A percentile compares a stretch with the other conserved stretches of the same genome.
Conservation (phyloP, 192 early-diverging fungal genomes). For the Borealophlyctis nickersoniae region DNA sequence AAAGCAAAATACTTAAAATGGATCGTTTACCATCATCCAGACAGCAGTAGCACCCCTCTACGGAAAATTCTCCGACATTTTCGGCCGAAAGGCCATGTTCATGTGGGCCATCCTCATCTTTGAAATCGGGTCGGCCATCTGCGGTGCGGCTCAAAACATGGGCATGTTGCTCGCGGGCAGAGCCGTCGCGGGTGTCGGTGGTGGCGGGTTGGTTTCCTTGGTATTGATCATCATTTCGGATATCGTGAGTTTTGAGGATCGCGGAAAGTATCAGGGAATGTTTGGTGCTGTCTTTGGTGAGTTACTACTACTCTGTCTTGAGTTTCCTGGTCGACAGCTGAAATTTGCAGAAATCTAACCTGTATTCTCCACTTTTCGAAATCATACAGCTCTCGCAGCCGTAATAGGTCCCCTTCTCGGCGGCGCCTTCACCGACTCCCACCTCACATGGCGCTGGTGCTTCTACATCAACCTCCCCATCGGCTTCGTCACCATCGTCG, state of each 20-base stretch:
- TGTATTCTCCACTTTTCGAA: not conserved
- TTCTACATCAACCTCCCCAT: slow-evolving; percentile 87
- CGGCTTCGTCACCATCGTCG: slow-evolving; percentile 61
- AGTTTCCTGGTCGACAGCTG: too few species aligned
- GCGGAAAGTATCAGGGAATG: slow-evolving; percentile 83
- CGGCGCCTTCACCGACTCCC: slow-evolving; percentile 72
- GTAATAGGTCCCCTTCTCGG: slow-evolving; percentile 83
- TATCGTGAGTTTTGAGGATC: slow-evolving; percentile 67
- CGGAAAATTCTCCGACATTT: slow-evolving; percentile 87
- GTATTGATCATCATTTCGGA: slow-evolving; percentile 84
- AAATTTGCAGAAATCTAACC: too few species aligned
- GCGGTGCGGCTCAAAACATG: slow-evolving; percentile 65
- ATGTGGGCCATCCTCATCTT: slow-evolving; percentile 74
- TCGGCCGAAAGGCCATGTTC: slow-evolving; percentile 82
- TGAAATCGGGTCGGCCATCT: slow-evolving; percentile 75
- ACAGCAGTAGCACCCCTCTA: slow-evolving; percentile 74
- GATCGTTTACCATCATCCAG: slow-evolving; percentile 11
- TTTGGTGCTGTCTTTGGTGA: slow-evolving; percentile 73
- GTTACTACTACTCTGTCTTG: too few species aligned
- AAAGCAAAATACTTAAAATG: not conserved
- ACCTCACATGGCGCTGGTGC: slow-evolving; percentile 47
- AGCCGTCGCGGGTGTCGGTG: slow-evolving; percentile 78
- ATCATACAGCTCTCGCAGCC: slow-evolving; percentile 50
- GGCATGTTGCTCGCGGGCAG: slow-evolving; percentile 68
- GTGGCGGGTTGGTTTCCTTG: slow-evolving; percentile 71